Evolutionary conservation across 345 rosid genomes (phyloP).

Genomic region (Gossypium mustelinum): DNA sequence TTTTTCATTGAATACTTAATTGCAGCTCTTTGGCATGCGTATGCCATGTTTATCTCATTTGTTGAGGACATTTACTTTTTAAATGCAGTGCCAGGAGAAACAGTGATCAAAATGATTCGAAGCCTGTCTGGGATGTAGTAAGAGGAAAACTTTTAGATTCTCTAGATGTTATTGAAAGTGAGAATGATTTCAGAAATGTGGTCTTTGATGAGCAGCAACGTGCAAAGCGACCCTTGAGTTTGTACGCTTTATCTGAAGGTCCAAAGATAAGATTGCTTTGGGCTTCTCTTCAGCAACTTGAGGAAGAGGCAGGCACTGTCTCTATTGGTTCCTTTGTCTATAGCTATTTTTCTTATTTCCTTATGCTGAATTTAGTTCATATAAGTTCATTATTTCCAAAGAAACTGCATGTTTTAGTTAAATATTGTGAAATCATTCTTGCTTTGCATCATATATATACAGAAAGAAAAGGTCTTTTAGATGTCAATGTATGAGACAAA

Average conservation of each 20-base stretch:
- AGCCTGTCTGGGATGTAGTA: conserved; percentile 56
- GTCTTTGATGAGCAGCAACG: conserved; percentile 39
- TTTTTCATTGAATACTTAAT: neutral
- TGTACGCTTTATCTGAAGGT: conserved; percentile 66
- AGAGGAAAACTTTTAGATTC: conserved; percentile 68
- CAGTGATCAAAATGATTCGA: conserved; percentile 33
- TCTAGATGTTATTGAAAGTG: conserved; percentile 45
- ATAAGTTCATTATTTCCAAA: conserved; percentile 3
- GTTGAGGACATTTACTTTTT: conserved; percentile 9
- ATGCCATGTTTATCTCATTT: conserved; percentile 10
- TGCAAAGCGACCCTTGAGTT: conserved; percentile 50
- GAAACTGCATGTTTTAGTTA: conserved; percentile 6
- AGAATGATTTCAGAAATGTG: conserved; percentile 34
- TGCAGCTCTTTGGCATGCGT: conserved; percentile 8
- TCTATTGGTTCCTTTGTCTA: conserved; percentile 23
- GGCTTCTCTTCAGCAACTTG: conserved; percentile 64
- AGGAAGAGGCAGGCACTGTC: conserved; percentile 68
- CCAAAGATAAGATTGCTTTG: conserved; percentile 67
- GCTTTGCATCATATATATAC: neutral
- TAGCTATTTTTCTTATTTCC: neutral
- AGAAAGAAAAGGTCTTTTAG: neutral
- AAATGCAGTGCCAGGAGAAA: conserved; percentile 37
- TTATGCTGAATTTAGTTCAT: neutral
- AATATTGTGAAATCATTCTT: neutral
- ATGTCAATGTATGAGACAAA: neutral